Evolutionary conservation across 768 basidiomycete species (phyloP), one percentile per base, ranked within the genome.

Genomic region (Pleurotus sapidus): DNA sequence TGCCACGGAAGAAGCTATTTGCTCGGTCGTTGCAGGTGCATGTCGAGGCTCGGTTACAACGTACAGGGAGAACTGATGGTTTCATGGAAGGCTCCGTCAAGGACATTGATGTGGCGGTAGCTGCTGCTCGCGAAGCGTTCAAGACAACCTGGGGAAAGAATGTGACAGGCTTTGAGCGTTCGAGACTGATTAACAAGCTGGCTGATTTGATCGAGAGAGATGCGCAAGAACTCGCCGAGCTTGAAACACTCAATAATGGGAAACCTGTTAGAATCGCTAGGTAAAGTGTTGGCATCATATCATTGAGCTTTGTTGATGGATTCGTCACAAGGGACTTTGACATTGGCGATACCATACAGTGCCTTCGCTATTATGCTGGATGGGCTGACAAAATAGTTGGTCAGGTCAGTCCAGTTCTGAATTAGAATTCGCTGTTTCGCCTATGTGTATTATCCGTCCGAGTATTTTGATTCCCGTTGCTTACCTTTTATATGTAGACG

Each of bases 341-440:
- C 68, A 88, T 94, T 40, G 85, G 83, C 40, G 91, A 93, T 66
- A 87, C 77, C 59, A 74, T 93, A 17, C 84, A 84, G 62, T 92
- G 90, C 66, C 72, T 93, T 51, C 81, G 92, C 49, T 97, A 98
- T 74, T 97, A 95, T 67, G 95, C 93, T 39, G 95, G 95, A 20
- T 95, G 91, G 90, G 92, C 93, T 7, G 95, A 98, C 76, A 98
- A 98, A 75, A 87, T 97, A 50, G 74, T 80, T 23, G 96, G 97
- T 18, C 86, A 95, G 83, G 89, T 88, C 61, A 63, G 72, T 70
- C 46, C 38, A 39, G 9, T 15, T 46, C 17, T 59, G 42, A 34
- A 23, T 38, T 15, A 15, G 15, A 25, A 38, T 12, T 14, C 18
- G n/a, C 9, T 17, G 17, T 11, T 34, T 34, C 30, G 17, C 24